Base-by-base conservation (phyloP, 106 monocot genomes). In the Dioscorea dumetorum region DNA sequence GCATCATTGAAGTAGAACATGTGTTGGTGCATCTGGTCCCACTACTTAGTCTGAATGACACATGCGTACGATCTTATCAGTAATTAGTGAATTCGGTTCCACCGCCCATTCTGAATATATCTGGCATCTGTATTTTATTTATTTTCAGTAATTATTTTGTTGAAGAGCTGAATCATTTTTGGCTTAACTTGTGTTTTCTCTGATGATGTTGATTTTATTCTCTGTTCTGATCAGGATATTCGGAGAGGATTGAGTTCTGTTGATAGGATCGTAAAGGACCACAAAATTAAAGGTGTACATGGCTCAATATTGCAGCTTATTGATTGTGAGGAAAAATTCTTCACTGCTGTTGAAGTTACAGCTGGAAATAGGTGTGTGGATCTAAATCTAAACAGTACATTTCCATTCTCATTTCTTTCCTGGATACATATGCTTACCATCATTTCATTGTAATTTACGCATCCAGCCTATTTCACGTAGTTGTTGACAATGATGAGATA, bases 271-370 rank as follows among this genome's bases (percentile, higher is more conserved):
- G 68, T 86, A 54, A 88, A 83, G 60, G 84, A 84, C 61, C 80
- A 87, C 54, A 85, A 87, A n/a, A 91, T 97, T 62, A 68, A 73
- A 62, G 97, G 97, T 31, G 97, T 97, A 22, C 77, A 48, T 87
- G 97, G 97, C 72, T 84, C 97, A 72, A 80, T 97, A 51, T 33
- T 97, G 76, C 92, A 97, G 74, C 81, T 97, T 62, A 72, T 97
- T 68, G 82, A 92, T 33, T 89, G 97, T 66, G 91, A 97, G 31
- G 91, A 86, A 23, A 97, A 97, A 33, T 91, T 92, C 73, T 97
- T 89, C 58, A 97, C 97, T 81, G 88, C 97, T 57, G 92, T 97
- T 87, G 97, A 97, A 82, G 92, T 97, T 73, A 97, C 97, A 74
- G 97, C 97, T 82, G 97, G 91, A 77, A 97, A 92, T 68, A 97